A percentile compares a stretch with the other conserved stretches of the same genome.
These are phyloP conservation scores for Punica granatum DNA, from an alignment of 345 rosid species.

Conservation along the genomic window DNA sequence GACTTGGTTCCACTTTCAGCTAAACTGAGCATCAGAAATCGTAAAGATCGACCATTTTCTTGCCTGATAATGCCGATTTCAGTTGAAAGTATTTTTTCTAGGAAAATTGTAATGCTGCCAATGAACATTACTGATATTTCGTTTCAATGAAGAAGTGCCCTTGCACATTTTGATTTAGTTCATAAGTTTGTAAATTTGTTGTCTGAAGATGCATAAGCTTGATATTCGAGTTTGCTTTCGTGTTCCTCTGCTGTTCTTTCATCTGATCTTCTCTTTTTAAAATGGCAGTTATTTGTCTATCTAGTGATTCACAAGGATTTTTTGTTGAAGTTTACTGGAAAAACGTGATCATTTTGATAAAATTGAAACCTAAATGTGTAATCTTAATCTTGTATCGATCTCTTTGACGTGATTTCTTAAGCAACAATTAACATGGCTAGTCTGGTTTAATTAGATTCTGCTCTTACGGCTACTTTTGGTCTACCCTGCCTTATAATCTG, in stretches of 20 bases:
- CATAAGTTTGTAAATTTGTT: background rate
- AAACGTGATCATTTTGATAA: background rate
- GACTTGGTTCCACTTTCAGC: background rate
- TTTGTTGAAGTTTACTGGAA: background rate
- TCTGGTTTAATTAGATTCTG: background rate
- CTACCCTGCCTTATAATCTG: background rate
- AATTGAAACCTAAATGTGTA: background rate
- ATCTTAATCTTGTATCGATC: background rate
- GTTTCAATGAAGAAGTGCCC: no score
- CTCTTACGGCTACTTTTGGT: background rate
- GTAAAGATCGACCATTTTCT: background rate
- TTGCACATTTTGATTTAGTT: background rate
- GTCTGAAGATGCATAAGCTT: background rate
- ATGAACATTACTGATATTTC: no score
- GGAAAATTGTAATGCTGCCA: background rate
- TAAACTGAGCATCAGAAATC: background rate
- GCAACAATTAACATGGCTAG: background rate
- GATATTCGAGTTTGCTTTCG: background rate
- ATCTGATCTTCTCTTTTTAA: no score
- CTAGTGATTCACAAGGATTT: background rate
- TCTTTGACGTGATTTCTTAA: background rate
- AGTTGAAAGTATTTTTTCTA: background rate
- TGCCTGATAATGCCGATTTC: background rate
- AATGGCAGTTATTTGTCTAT: background rate
- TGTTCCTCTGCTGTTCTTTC: no score